Base-by-base conservation (phyloP, 2,329 filamentous ascomycete species). In the Colletotrichum karsti region DNA sequence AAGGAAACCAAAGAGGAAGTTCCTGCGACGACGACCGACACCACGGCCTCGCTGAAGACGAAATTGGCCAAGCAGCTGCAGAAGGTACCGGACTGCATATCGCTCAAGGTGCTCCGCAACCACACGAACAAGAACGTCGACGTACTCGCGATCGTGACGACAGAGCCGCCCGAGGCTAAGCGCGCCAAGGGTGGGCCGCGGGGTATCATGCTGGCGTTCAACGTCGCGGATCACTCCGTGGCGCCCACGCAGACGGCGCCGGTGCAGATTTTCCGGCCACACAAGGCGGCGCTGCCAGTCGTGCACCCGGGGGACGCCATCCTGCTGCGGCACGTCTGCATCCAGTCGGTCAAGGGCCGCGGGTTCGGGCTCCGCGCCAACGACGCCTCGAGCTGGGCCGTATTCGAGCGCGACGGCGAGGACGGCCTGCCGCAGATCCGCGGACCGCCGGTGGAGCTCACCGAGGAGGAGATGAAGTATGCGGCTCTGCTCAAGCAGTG, bases 331-430 rank as follows among this genome's bases (percentile, higher is more conserved):
- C 81, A 83, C 53, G 88, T 91, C 70, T 81, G 82, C 28, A 85
- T 90, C 13, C 80, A 84, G 44, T 80, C 87, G 3, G 77, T 90
- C 56, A 84, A 85, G 65, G 81, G 81, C 50, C 85, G 85, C 58
- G 88, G 85, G 2, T 90, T 87, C 69, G 88, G 87, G 1, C 77
- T 91, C 55, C 79, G 83, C 53, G 83, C 83, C n/a, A 82, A 80
- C n/a, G 85, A 87, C 48, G 80, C 79, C 35, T 90, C 87, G 15
- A 85, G 86, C 60, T 91, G 90, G 87, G 89, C 87, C 2, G 87
- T 91, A 3, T 90, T 88, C 69, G 87, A 89, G 71, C 77, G 78
- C 41, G 76, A 79, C 35, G 72, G 72, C 33, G 77, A 77, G 3
- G 77, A 79, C 50, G 73, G 75, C 57, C 77, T 83, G 46, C 79